Evolutionary conservation across 1,139 yeast genomes (phyloP).

Genomic region (Scheffersomyces stambukii): DNA sequence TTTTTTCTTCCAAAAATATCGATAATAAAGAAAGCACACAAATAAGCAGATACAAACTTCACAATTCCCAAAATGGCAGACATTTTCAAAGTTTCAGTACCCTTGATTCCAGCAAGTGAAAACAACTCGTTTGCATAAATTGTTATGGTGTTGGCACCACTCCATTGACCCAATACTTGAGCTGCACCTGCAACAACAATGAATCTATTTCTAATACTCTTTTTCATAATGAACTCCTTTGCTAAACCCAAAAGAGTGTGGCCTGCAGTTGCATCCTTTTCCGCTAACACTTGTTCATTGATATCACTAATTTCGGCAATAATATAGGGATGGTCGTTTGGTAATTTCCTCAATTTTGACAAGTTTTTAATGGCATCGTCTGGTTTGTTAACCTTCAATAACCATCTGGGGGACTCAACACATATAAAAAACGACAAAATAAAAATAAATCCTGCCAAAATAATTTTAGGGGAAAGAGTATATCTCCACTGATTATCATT

Average conservation of each 20-base stretch:
- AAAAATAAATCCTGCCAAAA: slow-evolving; percentile 40
- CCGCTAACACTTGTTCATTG: slow-evolving; percentile 40
- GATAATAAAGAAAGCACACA: slow-evolving; percentile 44
- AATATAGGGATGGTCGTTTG: slow-evolving; percentile 48
- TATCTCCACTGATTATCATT: slow-evolving; percentile 35
- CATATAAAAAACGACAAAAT: slow-evolving; percentile 33
- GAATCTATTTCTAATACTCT: slow-evolving; percentile 43
- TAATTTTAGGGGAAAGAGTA: slow-evolving; percentile 34
- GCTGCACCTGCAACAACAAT: slow-evolving; percentile 37
- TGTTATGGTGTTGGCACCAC: slow-evolving; percentile 62
- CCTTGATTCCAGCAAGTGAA: slow-evolving; percentile 43
- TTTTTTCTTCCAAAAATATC: slow-evolving; percentile 45
- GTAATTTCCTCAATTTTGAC: slow-evolving; percentile 45
- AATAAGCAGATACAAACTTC: slow-evolving; percentile 40
- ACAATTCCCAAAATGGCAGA: slow-evolving; percentile 48
- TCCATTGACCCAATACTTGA: slow-evolving; percentile 57
- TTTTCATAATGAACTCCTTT: slow-evolving; percentile 31
- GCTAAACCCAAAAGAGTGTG: slow-evolving; percentile 20
- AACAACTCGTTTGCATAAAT: slow-evolving; percentile 57
- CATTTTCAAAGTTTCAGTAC: slow-evolving; percentile 36
- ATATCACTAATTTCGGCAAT: slow-evolving; percentile 51
- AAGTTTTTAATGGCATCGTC: slow-evolving; percentile 35
- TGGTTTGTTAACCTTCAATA: slow-evolving; percentile 30
- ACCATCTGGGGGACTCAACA: slow-evolving; percentile 46
- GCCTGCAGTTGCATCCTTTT: slow-evolving; percentile 29